phyloP scores from a whole-genome alignment of 1,284 basidiomycete species.

The Apiotrichum veenhuisii region DNA sequence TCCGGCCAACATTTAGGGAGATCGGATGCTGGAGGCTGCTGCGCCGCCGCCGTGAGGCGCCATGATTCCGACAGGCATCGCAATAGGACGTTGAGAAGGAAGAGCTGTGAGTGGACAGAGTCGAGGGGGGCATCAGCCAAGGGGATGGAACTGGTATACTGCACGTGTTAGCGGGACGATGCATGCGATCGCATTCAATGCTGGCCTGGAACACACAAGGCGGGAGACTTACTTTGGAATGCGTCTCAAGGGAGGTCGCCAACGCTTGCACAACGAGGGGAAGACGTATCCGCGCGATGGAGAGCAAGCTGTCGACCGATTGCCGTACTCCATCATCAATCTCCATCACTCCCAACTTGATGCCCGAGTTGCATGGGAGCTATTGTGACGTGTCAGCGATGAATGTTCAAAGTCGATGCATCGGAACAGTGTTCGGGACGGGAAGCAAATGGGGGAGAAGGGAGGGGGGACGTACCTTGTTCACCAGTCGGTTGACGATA shows the following conservation, averaged over 20 bases:
- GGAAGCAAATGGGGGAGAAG: background rate
- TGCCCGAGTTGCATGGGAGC: constrained; percentile 82
- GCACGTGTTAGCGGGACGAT: constrained; percentile 39
- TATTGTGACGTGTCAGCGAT: constrained; percentile 42
- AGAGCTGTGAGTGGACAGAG: constrained; percentile 82
- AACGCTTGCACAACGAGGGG: constrained; percentile 75
- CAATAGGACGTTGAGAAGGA: constrained; percentile 78
- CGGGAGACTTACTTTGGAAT: constrained; percentile 61
- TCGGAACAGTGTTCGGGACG: background rate
- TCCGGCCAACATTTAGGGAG: constrained; percentile 58
- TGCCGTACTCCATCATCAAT: constrained; percentile 67
- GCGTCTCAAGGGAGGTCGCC: constrained; percentile 66
- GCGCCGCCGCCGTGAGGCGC: constrained; percentile 44
- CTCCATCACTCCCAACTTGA: constrained; percentile 67
- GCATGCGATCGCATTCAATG: background rate
- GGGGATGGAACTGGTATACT: constrained; percentile 32
- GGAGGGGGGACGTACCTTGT: constrained; percentile 36
- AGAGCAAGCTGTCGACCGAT: constrained; percentile 71
- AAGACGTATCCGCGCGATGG: constrained; percentile 68
- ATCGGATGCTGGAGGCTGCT: constrained; percentile 20
- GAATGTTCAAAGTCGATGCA: background rate
- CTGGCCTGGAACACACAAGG: too few relatives aligned
- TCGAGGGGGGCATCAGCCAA: constrained; percentile 59
- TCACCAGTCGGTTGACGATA: constrained; percentile 38
- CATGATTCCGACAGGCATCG: constrained; percentile 73